Evolutionary conservation across 2,329 filamentous ascomycete genomes (phyloP), one percentile per base, ranked within the genome.

Genomic region (Penicillium sp.): DNA sequence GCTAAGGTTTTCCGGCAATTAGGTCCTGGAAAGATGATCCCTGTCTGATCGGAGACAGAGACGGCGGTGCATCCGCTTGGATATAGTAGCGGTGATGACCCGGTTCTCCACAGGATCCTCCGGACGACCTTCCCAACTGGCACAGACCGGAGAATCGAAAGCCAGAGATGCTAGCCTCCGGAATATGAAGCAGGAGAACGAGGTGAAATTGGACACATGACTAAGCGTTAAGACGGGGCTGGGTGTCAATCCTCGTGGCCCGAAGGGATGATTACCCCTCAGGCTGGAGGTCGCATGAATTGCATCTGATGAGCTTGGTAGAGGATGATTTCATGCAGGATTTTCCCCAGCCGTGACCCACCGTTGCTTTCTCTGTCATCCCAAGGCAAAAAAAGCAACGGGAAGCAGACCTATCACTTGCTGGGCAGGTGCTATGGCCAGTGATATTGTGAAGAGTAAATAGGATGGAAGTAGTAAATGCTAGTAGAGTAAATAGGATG

Each of bases 1-100:
- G 33, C 29, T 38, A 41, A 41, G 31, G 31, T 37, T 39, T 36
- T 36, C 45, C 45, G 36, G 34, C 31, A 16, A 27, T 23, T 41
- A 25, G 45, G 36, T 37, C 29, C 19, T 36, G 37, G 38, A 25
- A 39, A 31, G 17, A 11, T n/a, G 37, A 48, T 44, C 37, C 33
- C 33, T 23, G 36, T 32, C 20, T 27, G 14, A 13, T 27, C 6
- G 25, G 11, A 4, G 11, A 4, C 11, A 27, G 4, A n/a, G 25
- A 27, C 10, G 11, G 11, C 5, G 11, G 10, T 9, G 14, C 10
- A 27, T 27, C 25, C 10, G 11, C 5, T 27, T 11, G 21, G n/a
- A n/a, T n/a, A n/a, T n/a, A n/a, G n/a, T n/a, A 21, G 19, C 18
- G 17, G 17, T 27, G 10, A 25, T 35, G 25, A 33, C 29, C 21